Evolutionary conservation across 768 basidiomycete species (phyloP), one percentile per base, ranked within the genome.

Genomic region (Terana coerulea): DNA sequence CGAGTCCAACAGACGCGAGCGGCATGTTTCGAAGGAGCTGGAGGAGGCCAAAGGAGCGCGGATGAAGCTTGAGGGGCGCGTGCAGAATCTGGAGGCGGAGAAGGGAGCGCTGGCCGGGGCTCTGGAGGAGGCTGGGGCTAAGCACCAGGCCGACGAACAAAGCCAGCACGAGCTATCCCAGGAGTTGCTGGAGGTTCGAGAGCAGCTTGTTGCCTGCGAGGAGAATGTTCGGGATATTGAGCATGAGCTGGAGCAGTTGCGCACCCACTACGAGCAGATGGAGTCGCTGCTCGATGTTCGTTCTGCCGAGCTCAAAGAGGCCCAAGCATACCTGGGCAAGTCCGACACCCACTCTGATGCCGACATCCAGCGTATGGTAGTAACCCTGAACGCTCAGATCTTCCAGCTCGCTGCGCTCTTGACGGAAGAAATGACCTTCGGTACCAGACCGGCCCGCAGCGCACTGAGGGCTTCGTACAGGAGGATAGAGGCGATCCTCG

Each of bases 381-480:
- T 73, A 42, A 65, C 67, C n/a, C 62, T 82, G 19, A 76, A 81
- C 45, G 62, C 73, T 3, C 72, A 73, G 53, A 75, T 79, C 26
- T 71, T 70, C 34, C 77, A 81, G 57, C 71, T 71, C 12, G 75
- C 79, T 2, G 74, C 75, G 0, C 69, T 67, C 51, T 70, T 81
- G 50, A 72, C 77, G 1, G 77, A 78, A 37, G 40, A 68, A 1
- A 73, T 74, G 61, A 64, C 60, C 10, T 54, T 45, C 49, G 17
- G 11, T 29, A n/a, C 5, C 21, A 7, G n/a, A 11, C 21, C 1
- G 14, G 19, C 15, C 12, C 21, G n/a, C 19, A 31, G 6, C 5
- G 29, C 22, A 8, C 21, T 1, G 26, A 4, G 11, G 6, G n/a
- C n/a, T n/a, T n/a, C 29, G 19, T 30, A 49, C 19, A 39, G 11